A percentile compares a stretch with the other conserved stretches of the same genome.
Conservation (phyloP, 2,329 filamentous ascomycete genomes). For the Paraphaeosphaeria sporulosa region DNA sequence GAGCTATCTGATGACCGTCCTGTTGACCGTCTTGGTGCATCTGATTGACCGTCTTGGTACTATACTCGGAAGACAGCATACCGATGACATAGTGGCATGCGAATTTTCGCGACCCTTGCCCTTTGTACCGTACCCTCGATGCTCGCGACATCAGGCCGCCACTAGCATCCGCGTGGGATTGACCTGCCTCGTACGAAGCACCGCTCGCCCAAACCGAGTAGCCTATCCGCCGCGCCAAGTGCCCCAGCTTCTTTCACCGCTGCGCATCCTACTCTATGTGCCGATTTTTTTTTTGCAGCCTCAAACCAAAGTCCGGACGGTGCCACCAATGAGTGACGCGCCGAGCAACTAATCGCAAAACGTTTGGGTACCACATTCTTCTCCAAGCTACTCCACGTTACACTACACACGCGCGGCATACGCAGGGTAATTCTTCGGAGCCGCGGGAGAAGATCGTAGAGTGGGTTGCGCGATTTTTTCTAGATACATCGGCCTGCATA, state of each 20-base stretch:
- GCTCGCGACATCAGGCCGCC: conserved; percentile 3
- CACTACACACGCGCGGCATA: neutral
- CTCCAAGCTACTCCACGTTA: neutral
- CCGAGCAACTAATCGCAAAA: neutral
- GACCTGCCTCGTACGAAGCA: conserved; percentile 6
- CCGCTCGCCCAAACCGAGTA: neutral
- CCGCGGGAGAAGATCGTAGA: neutral
- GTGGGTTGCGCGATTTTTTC: neutral
- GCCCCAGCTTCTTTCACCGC: neutral
- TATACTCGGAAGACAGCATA: neutral
- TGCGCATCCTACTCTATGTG: neutral
- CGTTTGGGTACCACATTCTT: neutral
- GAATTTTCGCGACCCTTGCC: neutral
- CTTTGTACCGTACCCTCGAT: neutral
- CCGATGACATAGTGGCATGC: neutral
- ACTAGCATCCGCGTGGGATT: conserved; percentile 3
- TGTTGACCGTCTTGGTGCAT: too few relatives aligned
- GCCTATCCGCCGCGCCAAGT: conserved; percentile 1
- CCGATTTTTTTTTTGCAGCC: neutral
- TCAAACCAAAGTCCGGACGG: neutral
- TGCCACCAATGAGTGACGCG: neutral
- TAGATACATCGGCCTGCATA: neutral
- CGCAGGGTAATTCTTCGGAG: neutral
- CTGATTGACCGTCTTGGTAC: neutral
- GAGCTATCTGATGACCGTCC: too few relatives aligned